Base-by-base conservation (phyloP, 2,329 filamentous ascomycete species). In the Cladosporium sp. region DNA sequence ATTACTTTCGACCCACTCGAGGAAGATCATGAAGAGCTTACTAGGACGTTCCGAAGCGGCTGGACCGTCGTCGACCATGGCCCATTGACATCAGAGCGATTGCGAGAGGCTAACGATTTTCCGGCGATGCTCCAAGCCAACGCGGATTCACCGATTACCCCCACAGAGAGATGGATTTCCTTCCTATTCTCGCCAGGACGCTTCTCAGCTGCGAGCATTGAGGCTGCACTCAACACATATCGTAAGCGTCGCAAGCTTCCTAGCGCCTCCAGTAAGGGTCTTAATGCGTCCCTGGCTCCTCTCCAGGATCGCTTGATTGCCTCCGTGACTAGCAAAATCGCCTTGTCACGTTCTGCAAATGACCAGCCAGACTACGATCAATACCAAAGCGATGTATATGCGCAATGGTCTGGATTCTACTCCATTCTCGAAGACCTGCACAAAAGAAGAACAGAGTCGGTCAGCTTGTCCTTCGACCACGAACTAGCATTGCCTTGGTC, bases 361-460 rank as follows among this genome's bases (percentile, higher is more conserved):
- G 82, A 82, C 12, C 78, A 78, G 22, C 81, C 88, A 68, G 86
- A 94, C 61, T 88, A 88, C 58, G 82, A 86, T 19, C 78, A 84
- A 51, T 93, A 91, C 64, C 79, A 86, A 50, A 73, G 76, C 29
- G 83, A 88, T 27, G 83, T 85, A 47, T 86, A 93, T 62, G 78
- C 80, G 9, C 90, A 95, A 66, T 98, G 93, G 93, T 83, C 86
- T 55, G 82, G 87, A 43, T 95, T 95, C 68, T 95, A 90, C 72
- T 83, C 90, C 27, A 77, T 97, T 15, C 78, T 95, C 15, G 77
- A 87, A 11, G 91, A 95, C 64, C 73, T 98, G 35, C 90, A 97
- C 64, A 90, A 86, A 61, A 85, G 88, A 61, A 79, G 91, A 61
- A 85, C 86, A 15, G 91, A 96, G 62, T 85, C 88, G 0, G 70